A percentile compares a stretch with the other conserved stretches of the same genome.
Conservation (phyloP, 2,329 filamentous ascomycete genomes). For the Pseudogymnoascus sp. region DNA sequence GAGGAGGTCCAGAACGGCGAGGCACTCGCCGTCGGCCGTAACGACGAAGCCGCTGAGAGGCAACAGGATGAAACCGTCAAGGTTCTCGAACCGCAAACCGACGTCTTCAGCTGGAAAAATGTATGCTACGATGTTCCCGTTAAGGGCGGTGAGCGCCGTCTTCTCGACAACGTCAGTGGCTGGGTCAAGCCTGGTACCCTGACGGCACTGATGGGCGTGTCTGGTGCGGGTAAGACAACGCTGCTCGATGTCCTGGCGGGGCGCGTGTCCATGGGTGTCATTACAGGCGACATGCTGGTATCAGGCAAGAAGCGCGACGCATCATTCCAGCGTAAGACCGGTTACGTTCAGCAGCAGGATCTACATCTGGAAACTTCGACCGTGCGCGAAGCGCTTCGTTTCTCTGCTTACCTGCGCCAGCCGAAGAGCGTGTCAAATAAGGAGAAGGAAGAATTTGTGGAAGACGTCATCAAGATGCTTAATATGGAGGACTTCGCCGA, state of each 20-base stretch:
- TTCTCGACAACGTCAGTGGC: slow-evolving; percentile 62
- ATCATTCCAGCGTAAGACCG: slow-evolving; percentile 85
- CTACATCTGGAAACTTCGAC: slow-evolving; percentile 78
- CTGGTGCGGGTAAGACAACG: slow-evolving; percentile 80
- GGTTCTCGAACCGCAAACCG: slow-evolving; percentile 23
- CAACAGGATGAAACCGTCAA: slow-evolving; percentile 21
- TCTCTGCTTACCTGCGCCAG: slow-evolving; percentile 80
- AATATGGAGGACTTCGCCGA: slow-evolving; percentile 90
- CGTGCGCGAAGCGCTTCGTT: slow-evolving; percentile 79
- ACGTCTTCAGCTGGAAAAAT: slow-evolving; percentile 27
- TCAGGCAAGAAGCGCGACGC: slow-evolving; percentile 39
- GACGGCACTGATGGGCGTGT: slow-evolving; percentile 61
- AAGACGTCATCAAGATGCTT: slow-evolving; percentile 83
- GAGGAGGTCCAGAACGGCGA: slow-evolving; percentile 23
- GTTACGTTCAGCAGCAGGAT: slow-evolving; percentile 91
- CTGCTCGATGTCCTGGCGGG: slow-evolving; percentile 71
- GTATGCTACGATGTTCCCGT: slow-evolving; percentile 70
- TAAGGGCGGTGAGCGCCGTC: slow-evolving; percentile 52
- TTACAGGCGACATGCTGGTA: slow-evolving; percentile 66
- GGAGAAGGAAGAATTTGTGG: slow-evolving; percentile 82
- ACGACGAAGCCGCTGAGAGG: slow-evolving; percentile 9
- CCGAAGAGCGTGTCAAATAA: slow-evolving; percentile 60
- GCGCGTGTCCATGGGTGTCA: slow-evolving; percentile 80
- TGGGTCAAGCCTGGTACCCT: slow-evolving; percentile 66
- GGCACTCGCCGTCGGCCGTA: slow-evolving; percentile 14